Evolutionary conservation across 1,139 yeast species (phyloP).

Genomic region (Eremothecium gossypii): DNA sequence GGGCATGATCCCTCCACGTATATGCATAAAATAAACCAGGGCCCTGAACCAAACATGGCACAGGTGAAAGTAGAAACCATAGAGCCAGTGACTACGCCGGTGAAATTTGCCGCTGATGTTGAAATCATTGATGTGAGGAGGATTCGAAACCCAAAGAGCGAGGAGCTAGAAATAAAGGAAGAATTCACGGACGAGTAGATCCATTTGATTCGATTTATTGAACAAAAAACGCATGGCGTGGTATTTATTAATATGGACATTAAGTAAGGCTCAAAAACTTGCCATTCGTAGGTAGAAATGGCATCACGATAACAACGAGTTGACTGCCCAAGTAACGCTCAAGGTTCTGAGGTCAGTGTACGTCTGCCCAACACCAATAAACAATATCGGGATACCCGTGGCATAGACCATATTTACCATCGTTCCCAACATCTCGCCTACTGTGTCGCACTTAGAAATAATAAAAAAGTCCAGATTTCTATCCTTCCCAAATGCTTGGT

Average conservation of each 20-base stretch:
- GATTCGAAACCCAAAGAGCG: slow-evolving; percentile 9
- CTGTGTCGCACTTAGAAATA: slow-evolving; percentile 93
- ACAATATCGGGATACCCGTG: slow-evolving; percentile 87
- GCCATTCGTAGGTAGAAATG: not conserved
- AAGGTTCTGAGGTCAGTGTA: slow-evolving; percentile 91
- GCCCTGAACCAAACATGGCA: slow-evolving; percentile 82
- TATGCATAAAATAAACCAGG: slow-evolving; percentile 48
- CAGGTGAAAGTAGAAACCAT: slow-evolving; percentile 59
- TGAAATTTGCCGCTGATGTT: slow-evolving; percentile 49
- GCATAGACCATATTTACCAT: slow-evolving; percentile 98
- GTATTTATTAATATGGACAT: too few species aligned
- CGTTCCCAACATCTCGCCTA: slow-evolving; percentile 91
- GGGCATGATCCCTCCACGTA: slow-evolving; percentile 37
- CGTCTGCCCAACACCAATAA: slow-evolving; percentile 95
- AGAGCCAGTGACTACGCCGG: slow-evolving; percentile 41
- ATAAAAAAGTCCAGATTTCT: slow-evolving; percentile 83
- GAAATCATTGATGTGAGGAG: slow-evolving; percentile 43
- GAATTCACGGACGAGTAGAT: too few species aligned
- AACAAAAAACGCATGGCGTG: too few species aligned
- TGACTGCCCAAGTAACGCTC: slow-evolving; percentile 88
- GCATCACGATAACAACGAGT: slow-evolving; percentile 54
- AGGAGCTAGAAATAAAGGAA: not conserved
- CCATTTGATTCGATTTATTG: too few species aligned
- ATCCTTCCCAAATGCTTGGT: slow-evolving; percentile 81
- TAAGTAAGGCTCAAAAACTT: too few species aligned